Base-by-base conservation (phyloP, 208 protist genomes). In the Trypanosoma platydactyli region DNA sequence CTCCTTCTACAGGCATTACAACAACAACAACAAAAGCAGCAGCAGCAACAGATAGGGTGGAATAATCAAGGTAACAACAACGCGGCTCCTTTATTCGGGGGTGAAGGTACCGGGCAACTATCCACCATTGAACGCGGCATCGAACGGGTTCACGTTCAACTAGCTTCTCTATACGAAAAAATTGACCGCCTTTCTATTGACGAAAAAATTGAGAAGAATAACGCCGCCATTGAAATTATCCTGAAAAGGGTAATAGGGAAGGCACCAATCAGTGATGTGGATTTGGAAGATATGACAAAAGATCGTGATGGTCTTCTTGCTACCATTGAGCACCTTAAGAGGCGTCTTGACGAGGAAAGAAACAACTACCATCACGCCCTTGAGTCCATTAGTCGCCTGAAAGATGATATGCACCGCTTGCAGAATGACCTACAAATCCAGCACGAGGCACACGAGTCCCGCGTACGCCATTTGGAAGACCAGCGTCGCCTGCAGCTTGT, bases 321-420 rank as follows among this genome's bases (percentile, higher is more conserved):
- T 16, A 68, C 59, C 20, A 51, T 94, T 25, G 88, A 94, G 74
- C 64, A 65, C 24, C 73, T 85, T 46, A 81, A 89, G 30, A 12
- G 35, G 12, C 44, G 60, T 16, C 79, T 79, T 22, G 84, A 87
- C 66, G 88, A 94, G 64, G 77, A 79, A 40, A 83, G 66, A 49
- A 49, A 16, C 0, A 88, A 83, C 58, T 94, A 94, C 66, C 84
- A 91, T 33, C 76, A 74, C 6, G 84, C 88, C 33, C 78, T 94
- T 27, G 81, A 89, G 57, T 73, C 74, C 44, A 85, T 94, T 42
- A 73, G 81, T 27, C 71, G 73, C n/a, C 80, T 77, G n/a, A 73
- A 81, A 40, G 84, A 94, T 52, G 63, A 76, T 55, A 68, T 76
- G 13, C 73, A 75, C 18, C 61, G 59, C 35, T 52, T 91, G 41